Conservation (phyloP, 768 basidiomycete genomes). For the Trametes cinnabarina region DNA sequence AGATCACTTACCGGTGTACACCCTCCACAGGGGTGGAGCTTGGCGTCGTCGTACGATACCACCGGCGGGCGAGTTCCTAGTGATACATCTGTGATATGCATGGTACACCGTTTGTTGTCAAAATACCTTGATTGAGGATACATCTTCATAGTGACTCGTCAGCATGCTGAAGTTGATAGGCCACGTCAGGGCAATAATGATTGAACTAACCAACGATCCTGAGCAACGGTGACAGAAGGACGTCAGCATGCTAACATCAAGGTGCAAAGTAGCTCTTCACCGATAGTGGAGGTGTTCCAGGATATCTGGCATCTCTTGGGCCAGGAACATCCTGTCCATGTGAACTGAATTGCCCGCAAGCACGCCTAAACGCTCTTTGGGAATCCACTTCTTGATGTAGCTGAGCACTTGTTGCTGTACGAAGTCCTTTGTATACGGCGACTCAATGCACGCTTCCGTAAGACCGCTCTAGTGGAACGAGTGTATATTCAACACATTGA, state of each 20-base stretch:
- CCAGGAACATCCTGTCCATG: constrained; percentile 70
- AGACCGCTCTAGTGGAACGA: constrained; percentile 63
- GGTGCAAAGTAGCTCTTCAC: constrained; percentile 33
- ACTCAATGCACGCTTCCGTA: constrained; percentile 73
- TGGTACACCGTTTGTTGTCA: not conserved
- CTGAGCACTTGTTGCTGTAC: constrained; percentile 61
- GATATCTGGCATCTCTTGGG: constrained; percentile 77
- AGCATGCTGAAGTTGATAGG: not conserved
- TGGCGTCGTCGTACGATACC: constrained; percentile 48
- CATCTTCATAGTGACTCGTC: constrained; percentile 46
- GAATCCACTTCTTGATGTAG: constrained; percentile 88
- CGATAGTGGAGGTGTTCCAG: constrained; percentile 81
- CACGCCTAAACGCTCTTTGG: constrained; percentile 55
- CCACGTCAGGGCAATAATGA: not conserved
- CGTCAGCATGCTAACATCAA: constrained; percentile 8
- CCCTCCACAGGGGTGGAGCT: constrained; percentile 26
- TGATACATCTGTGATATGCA: not conserved
- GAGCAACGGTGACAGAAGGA: not conserved
- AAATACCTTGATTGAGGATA: constrained; percentile 76
- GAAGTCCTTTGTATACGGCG: constrained; percentile 57
- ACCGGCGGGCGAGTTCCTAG: constrained; percentile 72
- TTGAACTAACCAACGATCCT: constrained; percentile 70
- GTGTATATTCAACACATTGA: not conserved
- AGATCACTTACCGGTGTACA: constrained; percentile 51
- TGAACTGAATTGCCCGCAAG: constrained; percentile 91